A percentile compares a stretch with the other conserved stretches of the same genome.
Evolutionary conservation across 108 stramenopile species (phyloP).

Genomic region (Aureococcus anophagefferens): DNA sequence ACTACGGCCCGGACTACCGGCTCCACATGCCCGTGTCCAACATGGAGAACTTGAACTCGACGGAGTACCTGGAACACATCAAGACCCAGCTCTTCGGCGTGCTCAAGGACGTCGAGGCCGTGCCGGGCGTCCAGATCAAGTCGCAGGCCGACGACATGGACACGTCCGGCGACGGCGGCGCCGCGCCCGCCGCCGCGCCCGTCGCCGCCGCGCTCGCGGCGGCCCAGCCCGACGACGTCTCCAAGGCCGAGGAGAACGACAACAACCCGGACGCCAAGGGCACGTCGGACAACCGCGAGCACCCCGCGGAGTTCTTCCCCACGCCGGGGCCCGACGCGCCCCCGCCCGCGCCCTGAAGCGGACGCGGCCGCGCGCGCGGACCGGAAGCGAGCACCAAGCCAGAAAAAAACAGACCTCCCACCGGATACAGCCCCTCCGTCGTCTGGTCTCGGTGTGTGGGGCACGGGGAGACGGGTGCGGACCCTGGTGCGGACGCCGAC

Average conservation of each 20-base stretch:
- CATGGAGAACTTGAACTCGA: conserved; percentile 93
- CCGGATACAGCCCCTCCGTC: too few relatives aligned
- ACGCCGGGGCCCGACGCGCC: too few relatives aligned
- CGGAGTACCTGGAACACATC: conserved; percentile 71
- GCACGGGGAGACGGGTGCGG: too few relatives aligned
- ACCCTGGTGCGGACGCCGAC: too few relatives aligned
- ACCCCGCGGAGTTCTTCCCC: not conserved
- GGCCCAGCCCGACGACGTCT: not conserved
- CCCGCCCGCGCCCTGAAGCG: too few relatives aligned
- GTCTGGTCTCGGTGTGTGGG: too few relatives aligned
- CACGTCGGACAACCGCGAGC: not conserved
- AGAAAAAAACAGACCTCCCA: too few relatives aligned
- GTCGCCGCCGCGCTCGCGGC: not conserved
- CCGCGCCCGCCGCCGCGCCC: too few relatives aligned
- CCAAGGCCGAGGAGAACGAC: not conserved
- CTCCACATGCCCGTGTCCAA: conserved; percentile 88
- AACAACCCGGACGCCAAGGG: not conserved
- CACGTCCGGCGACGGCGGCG: too few relatives aligned
- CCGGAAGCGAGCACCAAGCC: too few relatives aligned
- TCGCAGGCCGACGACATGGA: conserved; percentile 48
- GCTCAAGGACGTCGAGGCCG: conserved; percentile 64
- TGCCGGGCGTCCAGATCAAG: conserved; percentile 67
- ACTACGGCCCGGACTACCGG: conserved; percentile 94
- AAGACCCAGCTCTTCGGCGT: conserved; percentile 68
- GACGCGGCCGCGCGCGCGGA: too few relatives aligned